Conservation (phyloP, 805 yeast species). For the Metschnikowia borealis region DNA sequence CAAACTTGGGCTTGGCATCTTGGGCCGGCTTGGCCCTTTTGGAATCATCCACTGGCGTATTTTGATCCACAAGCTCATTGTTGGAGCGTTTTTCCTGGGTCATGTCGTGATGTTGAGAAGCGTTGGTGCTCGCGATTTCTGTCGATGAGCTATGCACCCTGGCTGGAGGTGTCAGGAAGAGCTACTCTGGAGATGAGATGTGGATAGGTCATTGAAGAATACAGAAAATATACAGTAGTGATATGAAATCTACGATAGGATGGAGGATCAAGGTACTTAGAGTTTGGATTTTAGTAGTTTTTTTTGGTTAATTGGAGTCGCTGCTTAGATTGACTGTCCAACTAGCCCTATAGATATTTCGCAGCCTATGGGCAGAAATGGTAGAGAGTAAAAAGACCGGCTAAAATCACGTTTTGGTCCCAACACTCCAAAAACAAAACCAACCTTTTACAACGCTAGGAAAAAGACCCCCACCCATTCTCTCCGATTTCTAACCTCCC, state of each 20-base stretch:
- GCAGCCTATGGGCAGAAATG: background rate
- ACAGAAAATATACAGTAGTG: too few relatives aligned
- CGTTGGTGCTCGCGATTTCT: background rate
- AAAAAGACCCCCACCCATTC: background rate
- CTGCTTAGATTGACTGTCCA: too few relatives aligned
- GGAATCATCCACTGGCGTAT: conserved; percentile 5
- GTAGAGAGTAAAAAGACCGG: background rate
- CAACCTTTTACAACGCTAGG: too few relatives aligned
- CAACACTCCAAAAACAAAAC: background rate
- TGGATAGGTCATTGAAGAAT: too few relatives aligned
- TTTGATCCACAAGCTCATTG: conserved; percentile 13
- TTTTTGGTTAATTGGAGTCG: background rate
- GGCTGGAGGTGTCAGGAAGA: too few relatives aligned
- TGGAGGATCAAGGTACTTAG: too few relatives aligned
- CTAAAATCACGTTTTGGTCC: background rate
- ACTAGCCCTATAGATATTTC: background rate
- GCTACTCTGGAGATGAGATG: too few relatives aligned
- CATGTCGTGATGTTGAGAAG: conserved; percentile 7
- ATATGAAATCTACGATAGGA: too few relatives aligned
- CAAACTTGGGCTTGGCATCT: conserved; percentile 3
- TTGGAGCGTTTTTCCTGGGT: conserved; percentile 12
- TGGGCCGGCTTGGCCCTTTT: conserved; percentile 9
- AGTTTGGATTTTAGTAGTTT: too few relatives aligned
- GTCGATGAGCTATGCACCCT: background rate
- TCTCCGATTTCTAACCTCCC: background rate